phyloP scores from a whole-genome alignment of 805 yeast genomes.

The Candida glaebosa region DNA sequence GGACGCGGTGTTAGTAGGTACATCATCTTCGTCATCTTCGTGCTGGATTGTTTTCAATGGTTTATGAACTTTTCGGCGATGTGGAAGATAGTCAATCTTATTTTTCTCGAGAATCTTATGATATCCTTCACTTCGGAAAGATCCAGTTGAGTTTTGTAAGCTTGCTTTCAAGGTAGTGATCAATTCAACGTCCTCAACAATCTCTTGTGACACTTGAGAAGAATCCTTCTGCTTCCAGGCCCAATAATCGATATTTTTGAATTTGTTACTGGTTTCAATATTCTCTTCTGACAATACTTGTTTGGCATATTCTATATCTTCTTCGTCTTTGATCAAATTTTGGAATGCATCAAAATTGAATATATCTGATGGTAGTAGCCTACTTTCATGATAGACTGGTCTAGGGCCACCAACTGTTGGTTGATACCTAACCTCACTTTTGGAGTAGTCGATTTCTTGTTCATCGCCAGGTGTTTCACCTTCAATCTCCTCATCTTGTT shows the following conservation, averaged over 20 bases:
- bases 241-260: constrained; percentile 53
- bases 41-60: constrained; percentile 76
- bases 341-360: constrained; percentile 51
- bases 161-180: constrained; percentile 25
- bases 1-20: constrained; percentile 5
- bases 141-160: constrained; percentile 48
- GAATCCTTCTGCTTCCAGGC: constrained; percentile 56
- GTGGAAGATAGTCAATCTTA: constrained; percentile 77
- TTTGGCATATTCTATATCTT: constrained; percentile 59
- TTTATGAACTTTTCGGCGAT: constrained; percentile 62
- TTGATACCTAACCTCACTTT: constrained; percentile 36
- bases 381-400: constrained; percentile 50
- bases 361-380: constrained; percentile 15
- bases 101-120: constrained; percentile 66
- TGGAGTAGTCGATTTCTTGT: constrained; percentile 24
- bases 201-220: constrained; percentile 13
- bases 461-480: constrained; percentile 17
- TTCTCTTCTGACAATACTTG: constrained; percentile 32
- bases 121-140: constrained; percentile 73
- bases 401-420: constrained; percentile 52
- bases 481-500: constrained; percentile 15
- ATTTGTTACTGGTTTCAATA: constrained; percentile 17
- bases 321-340: constrained; percentile 61
- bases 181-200: constrained; percentile 27
- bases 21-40: constrained; percentile 46